phyloP scores from a whole-genome alignment of 208 protist species.

The Leishmania aethiopica region DNA sequence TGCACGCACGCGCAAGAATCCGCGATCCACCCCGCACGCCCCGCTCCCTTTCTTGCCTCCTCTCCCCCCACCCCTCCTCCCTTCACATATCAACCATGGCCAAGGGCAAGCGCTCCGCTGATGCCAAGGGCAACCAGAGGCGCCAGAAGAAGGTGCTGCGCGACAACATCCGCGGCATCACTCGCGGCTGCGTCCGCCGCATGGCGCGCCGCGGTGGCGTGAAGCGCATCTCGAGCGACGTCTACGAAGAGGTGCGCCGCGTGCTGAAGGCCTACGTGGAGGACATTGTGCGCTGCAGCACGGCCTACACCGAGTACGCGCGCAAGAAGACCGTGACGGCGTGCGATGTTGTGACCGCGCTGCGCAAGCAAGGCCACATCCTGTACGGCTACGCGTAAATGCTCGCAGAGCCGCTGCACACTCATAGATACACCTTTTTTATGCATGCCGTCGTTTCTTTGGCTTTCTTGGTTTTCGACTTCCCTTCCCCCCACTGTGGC shows the following conservation, averaged over 20 bases:
- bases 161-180: slow-evolving; percentile 89
- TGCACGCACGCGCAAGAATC: not conserved
- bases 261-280: slow-evolving; percentile 89
- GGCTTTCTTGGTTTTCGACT: not conserved
- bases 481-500: not conserved
- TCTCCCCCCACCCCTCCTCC: not conserved
- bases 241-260: slow-evolving; percentile 71
- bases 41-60: not conserved
- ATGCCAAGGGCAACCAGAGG: slow-evolving; percentile 77
- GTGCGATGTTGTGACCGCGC: slow-evolving; percentile 85
- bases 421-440: not conserved
- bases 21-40: not conserved
- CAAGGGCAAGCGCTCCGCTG: slow-evolving; percentile 78
- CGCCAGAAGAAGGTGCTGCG: slow-evolving; percentile 87
- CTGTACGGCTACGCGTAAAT: slow-evolving; percentile 88
- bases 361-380: slow-evolving; percentile 88
- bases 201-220: slow-evolving; percentile 92
- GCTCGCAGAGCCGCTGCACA: not conserved
- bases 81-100: slow-evolving; percentile 43
- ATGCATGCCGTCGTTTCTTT: not conserved
- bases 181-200: slow-evolving; percentile 86
- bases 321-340: slow-evolving; percentile 85
- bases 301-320: slow-evolving; percentile 86
- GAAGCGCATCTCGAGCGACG: slow-evolving; percentile 84
- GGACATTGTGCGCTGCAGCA: slow-evolving; percentile 77